Percentiles rank a stretch among this genome's conserved stretches.
phyloP scores from a whole-genome alignment of 2,329 filamentous ascomycete genomes.

The Fusarium sp. region DNA sequence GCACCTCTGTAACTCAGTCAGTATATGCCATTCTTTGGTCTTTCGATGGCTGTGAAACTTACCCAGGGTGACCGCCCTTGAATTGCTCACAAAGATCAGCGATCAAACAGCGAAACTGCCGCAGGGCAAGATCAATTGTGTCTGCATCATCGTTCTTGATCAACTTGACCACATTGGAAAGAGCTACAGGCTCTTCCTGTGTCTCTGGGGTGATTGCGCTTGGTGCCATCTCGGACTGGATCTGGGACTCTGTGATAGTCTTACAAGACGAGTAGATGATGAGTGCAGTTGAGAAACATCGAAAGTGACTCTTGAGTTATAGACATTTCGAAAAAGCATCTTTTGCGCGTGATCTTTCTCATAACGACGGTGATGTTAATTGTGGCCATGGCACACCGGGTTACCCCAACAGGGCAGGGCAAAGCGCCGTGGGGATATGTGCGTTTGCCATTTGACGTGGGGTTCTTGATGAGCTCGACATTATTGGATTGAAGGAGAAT shows the following conservation, averaged over 20 bases:
- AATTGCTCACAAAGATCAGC: conserved; percentile 77
- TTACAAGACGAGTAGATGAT: neutral
- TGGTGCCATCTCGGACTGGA: conserved; percentile 35
- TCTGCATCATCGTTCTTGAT: conserved; percentile 42
- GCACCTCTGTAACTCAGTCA: conserved; percentile 48
- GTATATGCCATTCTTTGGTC: neutral
- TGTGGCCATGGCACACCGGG: neutral
- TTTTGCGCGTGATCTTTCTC: conserved; percentile 12
- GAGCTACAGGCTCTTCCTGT: conserved; percentile 26
- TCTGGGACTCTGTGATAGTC: neutral
- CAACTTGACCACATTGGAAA: conserved; percentile 37
- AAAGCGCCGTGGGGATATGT: conserved; percentile 15
- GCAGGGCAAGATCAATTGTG: conserved; percentile 61
- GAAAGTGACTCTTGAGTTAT: conserved; percentile 9
- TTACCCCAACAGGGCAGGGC: conserved; percentile 4
- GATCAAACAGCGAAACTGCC: conserved; percentile 70
- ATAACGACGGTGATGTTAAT: neutral
- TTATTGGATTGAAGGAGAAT: neutral
- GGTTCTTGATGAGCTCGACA: neutral
- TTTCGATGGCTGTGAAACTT: conserved; percentile 33
- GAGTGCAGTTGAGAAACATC: neutral
- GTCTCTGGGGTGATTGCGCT: conserved; percentile 36
- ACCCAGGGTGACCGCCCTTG: conserved; percentile 75
- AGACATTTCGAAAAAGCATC: conserved; percentile 8
- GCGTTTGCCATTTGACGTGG: conserved; percentile 6